Base-by-base conservation (phyloP, 2,329 filamentous ascomycete species). In the Pseudogymnoascus pannorum region DNA sequence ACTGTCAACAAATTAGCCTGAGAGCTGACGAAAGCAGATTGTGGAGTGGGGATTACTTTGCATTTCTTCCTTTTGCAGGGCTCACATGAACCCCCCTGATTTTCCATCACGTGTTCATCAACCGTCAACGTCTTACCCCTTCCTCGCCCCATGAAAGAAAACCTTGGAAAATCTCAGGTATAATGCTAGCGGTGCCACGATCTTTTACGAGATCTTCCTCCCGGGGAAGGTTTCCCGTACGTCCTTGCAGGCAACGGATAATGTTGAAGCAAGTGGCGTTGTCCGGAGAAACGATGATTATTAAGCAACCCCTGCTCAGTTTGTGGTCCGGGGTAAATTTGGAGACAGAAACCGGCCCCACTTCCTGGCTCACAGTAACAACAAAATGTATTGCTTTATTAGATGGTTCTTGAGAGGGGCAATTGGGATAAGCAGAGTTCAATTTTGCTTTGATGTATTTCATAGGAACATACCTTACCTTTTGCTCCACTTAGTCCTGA, bases 21-120 rank as follows among this genome's bases (percentile, higher is more conserved):
- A 44, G 24, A 22, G 11, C 18, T 0, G 18, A 44, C 20, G 11
- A 40, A 67, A 66, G 0, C 71, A 71, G 8, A 70, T 72, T 36
- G 18, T n/a, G n/a, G n/a, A 35, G 12, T 12, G 12, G 8, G 2
- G 35, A 66, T 64, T 54, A 73, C 72, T 65, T 70, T 71, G 54
- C 72, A 70, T 35, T 74, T 74, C 44, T 69, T 68, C 31, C 72
- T 71, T 11, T 72, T 68, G 57, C 72, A 74, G 31, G 69, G 64
- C 24, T 70, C 70, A 6, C 71, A 74, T 5, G 72, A 73, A 51
- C 73, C 73, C 3, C 70, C 69, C 66, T 33, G 38, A 57, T 51
- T 59, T n/a, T 61, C 59, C 35, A 35, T 26, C 24, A 60, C 60
- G 29, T 35, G 40, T 5, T 14, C 40, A 44, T 44, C 12, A 44